These are phyloP conservation scores for Debaryomyces coudertii DNA, from an alignment of 1,139 yeast genomes.

Conservation along the genomic window DNA sequence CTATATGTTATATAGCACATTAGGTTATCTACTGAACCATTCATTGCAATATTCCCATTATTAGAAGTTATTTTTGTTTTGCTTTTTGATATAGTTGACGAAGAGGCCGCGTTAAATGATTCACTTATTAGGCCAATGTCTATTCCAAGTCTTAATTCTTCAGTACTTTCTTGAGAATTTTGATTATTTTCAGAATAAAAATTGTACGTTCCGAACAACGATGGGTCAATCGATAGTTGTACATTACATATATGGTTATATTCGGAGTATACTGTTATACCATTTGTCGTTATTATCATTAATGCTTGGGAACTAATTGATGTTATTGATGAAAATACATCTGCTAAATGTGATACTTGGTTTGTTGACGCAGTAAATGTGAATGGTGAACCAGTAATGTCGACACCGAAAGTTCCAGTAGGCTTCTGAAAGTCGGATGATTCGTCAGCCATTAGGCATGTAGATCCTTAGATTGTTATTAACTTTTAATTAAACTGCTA, in stretches of 20 bases:
- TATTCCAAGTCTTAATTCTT: constrained; percentile 40
- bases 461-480: background rate
- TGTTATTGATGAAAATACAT: constrained; percentile 38
- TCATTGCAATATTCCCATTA: constrained; percentile 8
- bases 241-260: constrained; percentile 43
- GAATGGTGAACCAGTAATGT: background rate
- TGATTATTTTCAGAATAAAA: constrained; percentile 20
- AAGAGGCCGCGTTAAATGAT: constrained; percentile 35
- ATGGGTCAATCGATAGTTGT: constrained; percentile 39
- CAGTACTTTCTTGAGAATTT: constrained; percentile 11
- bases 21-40: constrained; percentile 19
- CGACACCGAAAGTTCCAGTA: background rate
- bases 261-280: constrained; percentile 40
- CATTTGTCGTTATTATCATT: constrained; percentile 35
- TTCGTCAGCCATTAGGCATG: background rate
- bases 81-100: constrained; percentile 12
- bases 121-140: constrained; percentile 41
- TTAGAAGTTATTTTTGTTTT: constrained; percentile 11
- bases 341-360: constrained; percentile 44
- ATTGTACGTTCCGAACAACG: constrained; percentile 37
- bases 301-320: constrained; percentile 40
- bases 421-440: background rate
- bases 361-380: constrained; percentile 42
- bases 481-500: background rate
- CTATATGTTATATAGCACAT: constrained; percentile 44